These are phyloP conservation scores for Euryodendron excelsum DNA, from an alignment of 148 eudicot genomes.

Conservation along the genomic window DNA sequence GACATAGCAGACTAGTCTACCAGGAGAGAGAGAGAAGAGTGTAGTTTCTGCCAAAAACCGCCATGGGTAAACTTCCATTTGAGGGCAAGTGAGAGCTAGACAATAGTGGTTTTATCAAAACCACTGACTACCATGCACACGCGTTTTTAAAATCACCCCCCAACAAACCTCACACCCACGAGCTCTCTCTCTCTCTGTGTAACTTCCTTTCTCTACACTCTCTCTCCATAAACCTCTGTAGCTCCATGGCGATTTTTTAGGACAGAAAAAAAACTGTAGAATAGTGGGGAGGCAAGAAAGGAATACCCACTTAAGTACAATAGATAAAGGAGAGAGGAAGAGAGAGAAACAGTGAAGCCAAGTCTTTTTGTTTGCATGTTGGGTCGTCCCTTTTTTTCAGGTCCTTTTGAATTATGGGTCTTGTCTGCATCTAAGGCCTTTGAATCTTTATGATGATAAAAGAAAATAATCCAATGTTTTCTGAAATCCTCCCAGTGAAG, in stretches of 20 bases:
- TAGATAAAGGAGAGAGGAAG: neutral
- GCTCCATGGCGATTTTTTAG: slow-evolving; percentile 7
- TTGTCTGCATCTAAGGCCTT: slow-evolving; percentile 23
- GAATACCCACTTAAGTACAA: neutral
- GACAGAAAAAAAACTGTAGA: neutral
- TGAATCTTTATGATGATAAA: slow-evolving; percentile 17
- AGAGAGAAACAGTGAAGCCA: neutral
- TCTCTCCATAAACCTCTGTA: neutral
- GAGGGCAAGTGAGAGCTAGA: neutral
- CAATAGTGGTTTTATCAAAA: slow-evolving; percentile 9
- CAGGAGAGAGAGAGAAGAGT: neutral
- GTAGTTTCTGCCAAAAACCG: neutral
- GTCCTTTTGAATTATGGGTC: slow-evolving; percentile 28
- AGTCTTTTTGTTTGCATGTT: neutral
- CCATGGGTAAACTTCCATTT: slow-evolving; percentile 18
- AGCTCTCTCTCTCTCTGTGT: neutral
- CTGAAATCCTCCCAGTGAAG: slow-evolving; percentile 21
- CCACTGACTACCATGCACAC: slow-evolving; percentile 28
- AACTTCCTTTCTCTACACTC: neutral
- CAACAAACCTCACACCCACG: neutral
- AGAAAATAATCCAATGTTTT: slow-evolving; percentile 12
- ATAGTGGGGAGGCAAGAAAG: neutral
- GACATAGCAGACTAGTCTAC: neutral
- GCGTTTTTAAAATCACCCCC: slow-evolving; percentile 3
- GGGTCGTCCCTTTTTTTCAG: slow-evolving; percentile 5